phyloP scores from a whole-genome alignment of 139 green algal genomes.

The Asterochloris erici region DNA sequence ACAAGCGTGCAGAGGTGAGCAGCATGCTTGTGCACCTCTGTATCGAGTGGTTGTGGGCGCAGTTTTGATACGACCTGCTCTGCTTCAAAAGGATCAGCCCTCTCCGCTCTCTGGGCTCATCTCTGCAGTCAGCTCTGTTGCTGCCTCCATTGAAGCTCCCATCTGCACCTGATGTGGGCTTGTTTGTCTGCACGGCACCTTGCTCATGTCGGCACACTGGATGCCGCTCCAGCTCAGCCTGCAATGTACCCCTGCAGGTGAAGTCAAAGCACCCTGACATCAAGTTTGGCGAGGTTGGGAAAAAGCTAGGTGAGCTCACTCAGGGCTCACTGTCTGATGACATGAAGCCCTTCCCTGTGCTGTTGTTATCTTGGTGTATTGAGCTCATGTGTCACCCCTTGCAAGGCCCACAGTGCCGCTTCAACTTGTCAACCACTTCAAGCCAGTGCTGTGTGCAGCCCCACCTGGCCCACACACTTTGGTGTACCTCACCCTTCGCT shows the following conservation, averaged over 20 bases:
- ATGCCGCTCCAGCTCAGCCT: neutral
- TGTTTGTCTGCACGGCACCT: neutral
- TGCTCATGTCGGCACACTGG: neutral
- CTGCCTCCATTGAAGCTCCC: neutral
- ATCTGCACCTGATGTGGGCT: neutral
- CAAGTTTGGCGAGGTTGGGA: slow-evolving; percentile 66
- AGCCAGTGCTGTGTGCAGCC: too few species aligned
- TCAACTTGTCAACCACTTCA: too few species aligned
- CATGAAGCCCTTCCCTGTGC: too few species aligned
- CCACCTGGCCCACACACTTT: too few species aligned
- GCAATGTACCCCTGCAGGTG: slow-evolving; percentile 30
- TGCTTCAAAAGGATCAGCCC: neutral
- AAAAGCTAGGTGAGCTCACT: slow-evolving; percentile 57
- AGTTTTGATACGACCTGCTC: neutral
- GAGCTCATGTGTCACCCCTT: too few species aligned
- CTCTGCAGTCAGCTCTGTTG: neutral
- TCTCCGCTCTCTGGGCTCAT: neutral
- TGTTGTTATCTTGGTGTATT: too few species aligned
- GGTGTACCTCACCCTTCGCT: neutral
- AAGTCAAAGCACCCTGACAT: slow-evolving; percentile 64
- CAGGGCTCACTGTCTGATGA: too few species aligned
- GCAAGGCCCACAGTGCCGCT: too few species aligned
- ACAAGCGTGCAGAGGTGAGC: slow-evolving; percentile 37
- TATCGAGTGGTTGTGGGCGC: neutral
- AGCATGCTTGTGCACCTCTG: neutral